A percentile compares a stretch with the other conserved stretches of the same genome.
phyloP scores from a whole-genome alignment of 2,329 filamentous ascomycete species.

The Thelonectria discophora region DNA sequence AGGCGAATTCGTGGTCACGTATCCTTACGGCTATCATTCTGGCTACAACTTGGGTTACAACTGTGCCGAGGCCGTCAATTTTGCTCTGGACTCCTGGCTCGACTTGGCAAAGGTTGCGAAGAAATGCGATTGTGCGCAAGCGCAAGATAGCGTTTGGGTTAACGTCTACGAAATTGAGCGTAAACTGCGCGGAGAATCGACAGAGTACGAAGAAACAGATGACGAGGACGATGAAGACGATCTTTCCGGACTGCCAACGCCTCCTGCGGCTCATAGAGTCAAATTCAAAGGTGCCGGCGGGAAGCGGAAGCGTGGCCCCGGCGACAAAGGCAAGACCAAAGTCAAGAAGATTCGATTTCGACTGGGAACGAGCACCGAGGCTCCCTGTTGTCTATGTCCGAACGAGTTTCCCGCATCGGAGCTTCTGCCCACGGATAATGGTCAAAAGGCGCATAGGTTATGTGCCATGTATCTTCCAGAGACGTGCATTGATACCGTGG shows the following conservation, averaged over 20 bases:
- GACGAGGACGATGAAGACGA: slow-evolving; percentile 73
- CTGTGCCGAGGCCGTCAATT: slow-evolving; percentile 98
- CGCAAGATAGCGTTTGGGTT: slow-evolving; percentile 98
- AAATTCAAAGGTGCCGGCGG: slow-evolving; percentile 67
- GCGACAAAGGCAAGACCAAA: slow-evolving; percentile 59
- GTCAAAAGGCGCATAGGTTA: slow-evolving; percentile 84
- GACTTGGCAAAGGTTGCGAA: slow-evolving; percentile 95
- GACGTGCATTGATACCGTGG: slow-evolving; percentile 80
- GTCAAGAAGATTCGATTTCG: slow-evolving; percentile 85
- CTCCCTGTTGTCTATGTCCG: slow-evolving; percentile 90
- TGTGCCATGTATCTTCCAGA: slow-evolving; percentile 94
- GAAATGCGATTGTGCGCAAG: slow-evolving; percentile 93
- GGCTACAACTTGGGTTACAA: slow-evolving; percentile 99
- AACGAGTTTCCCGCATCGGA: slow-evolving; percentile 86
- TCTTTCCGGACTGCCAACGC: slow-evolving; percentile 77
- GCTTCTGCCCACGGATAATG: slow-evolving; percentile 87
- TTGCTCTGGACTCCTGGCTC: slow-evolving; percentile 93
- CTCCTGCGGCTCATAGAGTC: slow-evolving; percentile 76
- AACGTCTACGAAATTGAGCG: slow-evolving; percentile 96
- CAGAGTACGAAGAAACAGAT: slow-evolving; percentile 82
- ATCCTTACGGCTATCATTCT: slow-evolving; percentile 97
- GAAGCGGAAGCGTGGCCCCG: slow-evolving; percentile 65
- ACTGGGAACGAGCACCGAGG: slow-evolving; percentile 73
- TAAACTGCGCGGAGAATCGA: slow-evolving; percentile 88
- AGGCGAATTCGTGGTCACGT: slow-evolving; percentile 97